A percentile compares a stretch with the other conserved stretches of the same genome.
Evolutionary conservation across 305 asterid genomes (phyloP).

Genomic region (Withania somnifera): DNA sequence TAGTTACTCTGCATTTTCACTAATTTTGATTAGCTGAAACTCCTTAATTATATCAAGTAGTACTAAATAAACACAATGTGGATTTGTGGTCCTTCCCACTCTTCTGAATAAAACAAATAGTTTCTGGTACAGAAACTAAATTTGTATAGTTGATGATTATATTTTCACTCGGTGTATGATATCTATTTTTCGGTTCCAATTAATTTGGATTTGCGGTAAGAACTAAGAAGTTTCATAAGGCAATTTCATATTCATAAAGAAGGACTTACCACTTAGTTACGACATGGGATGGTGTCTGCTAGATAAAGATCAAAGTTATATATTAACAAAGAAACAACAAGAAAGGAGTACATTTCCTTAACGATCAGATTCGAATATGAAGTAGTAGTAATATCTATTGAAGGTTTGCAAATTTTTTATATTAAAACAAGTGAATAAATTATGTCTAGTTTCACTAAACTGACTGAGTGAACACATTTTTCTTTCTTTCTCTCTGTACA

Average conservation of each 20-base stretch:
- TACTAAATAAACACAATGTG: conserved; percentile 20
- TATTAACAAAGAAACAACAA: background rate
- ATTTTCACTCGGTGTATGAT: background rate
- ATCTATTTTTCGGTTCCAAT: background rate
- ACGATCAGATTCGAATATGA: background rate
- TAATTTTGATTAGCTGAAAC: background rate
- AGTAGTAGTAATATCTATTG: background rate
- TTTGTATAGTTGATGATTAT: background rate
- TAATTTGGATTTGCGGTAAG: background rate
- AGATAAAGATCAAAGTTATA: background rate
- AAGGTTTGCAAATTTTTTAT: background rate
- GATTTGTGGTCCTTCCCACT: conserved; percentile 59
- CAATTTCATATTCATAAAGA: no score
- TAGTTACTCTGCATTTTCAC: background rate
- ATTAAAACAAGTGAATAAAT: background rate
- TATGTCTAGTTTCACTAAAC: background rate
- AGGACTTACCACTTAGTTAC: no score
- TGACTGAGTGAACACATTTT: background rate
- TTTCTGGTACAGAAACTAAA: background rate
- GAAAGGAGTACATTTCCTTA: background rate
- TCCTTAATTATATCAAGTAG: background rate
- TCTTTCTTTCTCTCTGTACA: conserved; percentile 6
- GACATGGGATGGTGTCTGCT: background rate
- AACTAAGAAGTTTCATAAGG: no score
- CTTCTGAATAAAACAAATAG: conserved; percentile 7